Percentiles rank a stretch among this genome's conserved stretches.
Conservation (phyloP, 1,284 basidiomycete species). For the Cryptococcus sp. region DNA sequence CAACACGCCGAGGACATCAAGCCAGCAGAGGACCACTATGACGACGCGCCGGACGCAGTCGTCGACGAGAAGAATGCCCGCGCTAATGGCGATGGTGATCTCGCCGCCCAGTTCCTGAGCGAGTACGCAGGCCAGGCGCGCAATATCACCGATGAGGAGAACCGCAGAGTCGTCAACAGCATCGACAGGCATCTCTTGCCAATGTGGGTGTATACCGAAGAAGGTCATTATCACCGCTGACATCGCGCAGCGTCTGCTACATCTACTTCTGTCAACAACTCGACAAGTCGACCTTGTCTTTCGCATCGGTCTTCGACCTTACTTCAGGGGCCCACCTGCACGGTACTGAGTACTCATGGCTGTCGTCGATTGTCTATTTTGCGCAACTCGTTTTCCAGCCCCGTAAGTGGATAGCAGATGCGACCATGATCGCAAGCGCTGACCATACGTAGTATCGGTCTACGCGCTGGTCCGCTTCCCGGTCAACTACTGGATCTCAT, state of each 20-base stretch:
- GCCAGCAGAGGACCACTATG: too few relatives aligned
- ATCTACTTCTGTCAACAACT: conserved; percentile 41
- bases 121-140: conserved; percentile 2
- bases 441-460: conserved; percentile 18
- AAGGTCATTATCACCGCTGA: background rate
- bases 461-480: conserved; percentile 36
- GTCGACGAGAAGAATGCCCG: too few relatives aligned
- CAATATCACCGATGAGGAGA: conserved; percentile 8
- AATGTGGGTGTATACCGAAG: conserved; percentile 4
- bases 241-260: background rate
- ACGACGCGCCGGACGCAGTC: too few relatives aligned
- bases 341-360: conserved; percentile 37
- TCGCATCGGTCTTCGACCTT: conserved; percentile 33
- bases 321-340: conserved; percentile 23
- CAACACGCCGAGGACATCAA: too few relatives aligned
- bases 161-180: conserved; percentile 9
- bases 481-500: conserved; percentile 34
- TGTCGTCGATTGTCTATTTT: conserved; percentile 39
- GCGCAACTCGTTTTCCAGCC: conserved; percentile 44
- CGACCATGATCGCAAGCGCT: background rate
- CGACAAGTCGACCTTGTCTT: conserved; percentile 36
- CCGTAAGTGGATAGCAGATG: conserved; percentile 21
- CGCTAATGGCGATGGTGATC: background rate
- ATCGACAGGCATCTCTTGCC: conserved; percentile 26
- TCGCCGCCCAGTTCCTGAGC: conserved; percentile 4